Percentiles rank a stretch among this genome's conserved stretches.
phyloP scores from a whole-genome alignment of 768 basidiomycete genomes.

The Lactarius akahatsu region DNA sequence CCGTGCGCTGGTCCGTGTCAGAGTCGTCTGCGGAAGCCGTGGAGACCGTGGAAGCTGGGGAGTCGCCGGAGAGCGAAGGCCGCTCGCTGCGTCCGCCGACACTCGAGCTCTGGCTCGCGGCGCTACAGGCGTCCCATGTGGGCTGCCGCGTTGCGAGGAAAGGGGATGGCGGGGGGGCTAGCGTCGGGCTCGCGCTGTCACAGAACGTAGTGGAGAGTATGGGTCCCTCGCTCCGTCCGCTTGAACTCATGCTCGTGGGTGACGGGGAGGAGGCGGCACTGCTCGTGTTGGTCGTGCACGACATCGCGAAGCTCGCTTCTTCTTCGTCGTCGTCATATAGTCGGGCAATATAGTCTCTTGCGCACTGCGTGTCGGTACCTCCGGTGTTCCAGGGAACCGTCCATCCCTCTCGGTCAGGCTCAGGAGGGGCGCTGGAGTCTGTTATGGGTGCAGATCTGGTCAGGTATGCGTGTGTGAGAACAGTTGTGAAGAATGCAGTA shows the following conservation, averaged over 20 bases:
- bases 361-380: not conserved
- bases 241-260: not conserved
- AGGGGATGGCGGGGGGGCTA: not conserved
- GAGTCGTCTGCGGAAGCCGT: not conserved
- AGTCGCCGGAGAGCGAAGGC: not conserved
- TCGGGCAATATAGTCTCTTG: not conserved
- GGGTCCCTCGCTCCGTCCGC: not conserved
- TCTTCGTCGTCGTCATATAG: not conserved
- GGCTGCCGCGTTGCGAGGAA: not conserved
- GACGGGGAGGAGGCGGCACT: not conserved
- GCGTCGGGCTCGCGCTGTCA: too few species aligned
- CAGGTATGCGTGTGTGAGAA: not conserved
- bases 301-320: not conserved
- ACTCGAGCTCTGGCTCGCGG: not conserved
- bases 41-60: conserved; percentile 2
- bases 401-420: not conserved
- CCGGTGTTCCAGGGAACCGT: not conserved
- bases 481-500: not conserved
- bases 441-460: not conserved
- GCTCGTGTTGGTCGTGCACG: not conserved
- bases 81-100: not conserved
- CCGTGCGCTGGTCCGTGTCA: too few species aligned
- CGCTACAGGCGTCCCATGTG: not conserved
- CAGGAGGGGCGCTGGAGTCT: not conserved
- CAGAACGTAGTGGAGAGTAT: too few species aligned